Conservation (phyloP, 768 basidiomycete genomes). For the Hysterangium stoloniferum region DNA sequence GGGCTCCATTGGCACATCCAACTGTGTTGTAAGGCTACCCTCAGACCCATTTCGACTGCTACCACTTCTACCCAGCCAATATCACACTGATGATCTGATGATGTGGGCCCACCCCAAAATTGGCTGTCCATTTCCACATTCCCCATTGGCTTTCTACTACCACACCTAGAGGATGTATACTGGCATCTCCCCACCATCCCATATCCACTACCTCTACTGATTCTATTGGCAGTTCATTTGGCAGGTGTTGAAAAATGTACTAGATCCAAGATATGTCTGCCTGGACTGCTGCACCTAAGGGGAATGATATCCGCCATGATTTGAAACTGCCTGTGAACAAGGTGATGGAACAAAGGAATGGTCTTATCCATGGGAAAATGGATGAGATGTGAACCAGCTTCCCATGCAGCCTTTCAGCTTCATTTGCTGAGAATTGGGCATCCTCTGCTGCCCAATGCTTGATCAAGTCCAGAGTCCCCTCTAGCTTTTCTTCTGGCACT, state of each 20-base stretch:
- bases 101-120: conserved; percentile 22
- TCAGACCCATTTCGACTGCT: conserved; percentile 30
- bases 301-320: conserved; percentile 13
- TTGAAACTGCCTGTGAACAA: conserved; percentile 19
- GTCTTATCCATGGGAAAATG: conserved; percentile 22
- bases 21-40: too few species aligned
- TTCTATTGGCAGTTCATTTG: conserved; percentile 17
- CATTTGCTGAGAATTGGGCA: conserved; percentile 13
- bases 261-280: conserved; percentile 23
- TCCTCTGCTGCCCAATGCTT: not conserved
- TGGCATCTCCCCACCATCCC: conserved; percentile 30
- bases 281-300: conserved; percentile 3
- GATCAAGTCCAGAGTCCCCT: too few species aligned
- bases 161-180: conserved; percentile 28
- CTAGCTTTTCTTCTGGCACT: conserved; percentile 23
- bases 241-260: conserved; percentile 14
- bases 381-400: conserved; percentile 26
- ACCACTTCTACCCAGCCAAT: conserved; percentile 35
- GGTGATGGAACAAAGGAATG: conserved; percentile 19
- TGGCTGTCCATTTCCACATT: conserved; percentile 24
- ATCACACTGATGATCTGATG: conserved; percentile 21
- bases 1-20: too few species aligned
- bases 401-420: conserved; percentile 23
- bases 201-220: conserved; percentile 18
- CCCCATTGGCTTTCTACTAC: conserved; percentile 22